Conservation (phyloP, 2,329 filamentous ascomycete species). For the Juglanconis oblonga region DNA sequence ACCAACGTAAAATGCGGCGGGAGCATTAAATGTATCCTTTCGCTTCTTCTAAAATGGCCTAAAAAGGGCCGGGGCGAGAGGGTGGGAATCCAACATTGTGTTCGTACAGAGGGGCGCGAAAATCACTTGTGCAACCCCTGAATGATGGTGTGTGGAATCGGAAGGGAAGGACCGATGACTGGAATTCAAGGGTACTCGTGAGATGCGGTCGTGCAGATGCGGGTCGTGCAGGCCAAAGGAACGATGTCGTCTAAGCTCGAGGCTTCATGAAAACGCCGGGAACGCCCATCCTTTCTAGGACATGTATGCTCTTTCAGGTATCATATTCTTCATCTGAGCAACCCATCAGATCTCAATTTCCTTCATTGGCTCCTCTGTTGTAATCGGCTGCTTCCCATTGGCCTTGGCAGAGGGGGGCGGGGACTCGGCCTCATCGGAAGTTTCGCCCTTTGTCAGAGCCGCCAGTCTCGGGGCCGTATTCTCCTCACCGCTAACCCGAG, state of each 20-base stretch:
- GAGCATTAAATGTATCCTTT: constrained; percentile 16
- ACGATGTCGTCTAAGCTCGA: constrained; percentile 16
- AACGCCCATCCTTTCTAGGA: constrained; percentile 18
- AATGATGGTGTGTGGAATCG: neutral
- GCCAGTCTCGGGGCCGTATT: constrained; percentile 29
- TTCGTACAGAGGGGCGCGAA: constrained; percentile 11
- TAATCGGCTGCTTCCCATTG: constrained; percentile 43
- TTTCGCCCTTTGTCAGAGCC: constrained; percentile 30
- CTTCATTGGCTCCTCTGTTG: constrained; percentile 54
- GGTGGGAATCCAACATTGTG: constrained; percentile 11
- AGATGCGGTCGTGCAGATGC: constrained; percentile 2
- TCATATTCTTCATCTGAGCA: constrained; percentile 25
- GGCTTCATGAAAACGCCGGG: constrained; percentile 19
- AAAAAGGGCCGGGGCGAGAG: constrained; percentile 1
- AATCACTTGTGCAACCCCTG: neutral
- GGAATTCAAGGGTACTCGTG: neutral
- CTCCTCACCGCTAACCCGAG: constrained; percentile 45
- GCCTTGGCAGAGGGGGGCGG: constrained; percentile 26
- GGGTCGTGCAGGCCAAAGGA: neutral
- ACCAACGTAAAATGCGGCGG: constrained; percentile 5
- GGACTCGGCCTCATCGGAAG: constrained; percentile 35
- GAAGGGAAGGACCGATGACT: constrained; percentile 1
- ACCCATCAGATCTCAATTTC: constrained; percentile 55
- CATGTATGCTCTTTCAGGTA: constrained; percentile 20
- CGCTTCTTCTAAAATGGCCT: constrained; percentile 1